A percentile compares a stretch with the other conserved stretches of the same genome.
Evolutionary conservation across 2,329 filamentous ascomycete genomes (phyloP).

Genomic region (Sclerotinia minor): DNA sequence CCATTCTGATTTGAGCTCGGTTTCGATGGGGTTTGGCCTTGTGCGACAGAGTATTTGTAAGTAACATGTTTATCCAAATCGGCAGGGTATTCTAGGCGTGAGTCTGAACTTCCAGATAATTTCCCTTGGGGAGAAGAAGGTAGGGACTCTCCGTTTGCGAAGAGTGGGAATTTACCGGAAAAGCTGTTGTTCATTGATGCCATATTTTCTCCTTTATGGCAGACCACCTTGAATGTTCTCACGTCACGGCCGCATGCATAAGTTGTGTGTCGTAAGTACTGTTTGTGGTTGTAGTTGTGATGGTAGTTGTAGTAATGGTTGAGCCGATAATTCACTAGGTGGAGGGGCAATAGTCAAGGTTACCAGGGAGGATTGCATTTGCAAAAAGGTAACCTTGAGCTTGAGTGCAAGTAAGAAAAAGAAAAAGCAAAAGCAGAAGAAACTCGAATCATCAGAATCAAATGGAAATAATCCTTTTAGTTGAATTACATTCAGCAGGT

Average conservation of each 20-base stretch:
- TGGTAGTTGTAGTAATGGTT: constrained; percentile 11
- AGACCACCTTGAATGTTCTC: constrained; percentile 15
- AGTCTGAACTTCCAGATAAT: constrained; percentile 29
- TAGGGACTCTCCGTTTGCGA: constrained; percentile 21
- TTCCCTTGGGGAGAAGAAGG: constrained; percentile 24
- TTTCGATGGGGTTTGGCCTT: constrained; percentile 39
- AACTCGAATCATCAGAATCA: neutral
- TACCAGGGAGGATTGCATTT: constrained; percentile 11
- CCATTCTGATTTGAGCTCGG: constrained; percentile 24
- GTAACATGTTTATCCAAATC: constrained; percentile 17
- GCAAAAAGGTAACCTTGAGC: neutral
- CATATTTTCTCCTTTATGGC: constrained; percentile 34
- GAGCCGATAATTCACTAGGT: constrained; percentile 27
- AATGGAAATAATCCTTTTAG: constrained; percentile 2
- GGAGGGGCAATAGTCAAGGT: constrained; percentile 17
- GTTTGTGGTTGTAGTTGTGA: constrained; percentile 19
- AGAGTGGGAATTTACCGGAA: constrained; percentile 40
- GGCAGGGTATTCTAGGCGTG: constrained; percentile 26
- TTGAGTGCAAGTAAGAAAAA: neutral
- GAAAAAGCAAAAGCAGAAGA: constrained; percentile 5
- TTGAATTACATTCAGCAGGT: neutral
- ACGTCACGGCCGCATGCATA: constrained; percentile 37
- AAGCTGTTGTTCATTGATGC: constrained; percentile 41
- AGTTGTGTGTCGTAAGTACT: constrained; percentile 29
- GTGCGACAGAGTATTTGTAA: constrained; percentile 22